Percentiles rank a stretch among this genome's conserved stretches.
phyloP scores from a whole-genome alignment of 2,329 filamentous ascomycete genomes.

The Pezicula neosporulosa region DNA sequence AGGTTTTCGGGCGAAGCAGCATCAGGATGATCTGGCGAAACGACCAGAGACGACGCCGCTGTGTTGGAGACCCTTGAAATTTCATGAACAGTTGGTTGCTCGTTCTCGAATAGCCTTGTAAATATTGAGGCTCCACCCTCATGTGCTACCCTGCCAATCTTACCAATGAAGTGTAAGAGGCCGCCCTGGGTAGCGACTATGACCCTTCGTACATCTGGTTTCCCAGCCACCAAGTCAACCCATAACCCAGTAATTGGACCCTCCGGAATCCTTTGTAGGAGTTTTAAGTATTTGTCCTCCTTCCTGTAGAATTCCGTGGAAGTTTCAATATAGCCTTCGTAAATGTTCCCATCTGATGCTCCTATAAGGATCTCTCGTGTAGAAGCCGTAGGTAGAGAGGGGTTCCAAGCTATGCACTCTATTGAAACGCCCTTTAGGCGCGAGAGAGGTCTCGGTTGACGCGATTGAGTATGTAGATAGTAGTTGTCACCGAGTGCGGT shows the following conservation, averaged over 20 bases:
- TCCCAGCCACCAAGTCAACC: constrained; percentile 67
- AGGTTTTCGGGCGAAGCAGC: constrained; percentile 50
- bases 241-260: constrained; percentile 83
- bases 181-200: constrained; percentile 75
- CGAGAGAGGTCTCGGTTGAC: constrained; percentile 77
- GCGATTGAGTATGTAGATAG: constrained; percentile 94
- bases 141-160: constrained; percentile 65
- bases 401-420: constrained; percentile 92
- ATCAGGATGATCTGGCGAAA: constrained; percentile 72
- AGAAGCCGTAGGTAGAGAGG: constrained; percentile 85
- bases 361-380: constrained; percentile 93
- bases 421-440: constrained; percentile 83
- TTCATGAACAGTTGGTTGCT: constrained; percentile 76
- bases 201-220: constrained; percentile 70
- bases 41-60: constrained; percentile 63
- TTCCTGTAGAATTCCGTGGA: constrained; percentile 92
- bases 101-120: constrained; percentile 80
- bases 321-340: constrained; percentile 92
- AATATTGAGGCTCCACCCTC: constrained; percentile 86
- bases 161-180: constrained; percentile 78
- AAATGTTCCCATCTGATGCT: constrained; percentile 89
- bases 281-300: constrained; percentile 89
- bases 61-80: constrained; percentile 55
- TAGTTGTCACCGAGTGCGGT: constrained; percentile 94
- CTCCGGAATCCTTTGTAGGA: constrained; percentile 77